A percentile compares a stretch with the other conserved stretches of the same genome.
Evolutionary conservation across 2,329 filamentous ascomycete genomes (phyloP).

Genomic region (Trichoderma gracile): DNA sequence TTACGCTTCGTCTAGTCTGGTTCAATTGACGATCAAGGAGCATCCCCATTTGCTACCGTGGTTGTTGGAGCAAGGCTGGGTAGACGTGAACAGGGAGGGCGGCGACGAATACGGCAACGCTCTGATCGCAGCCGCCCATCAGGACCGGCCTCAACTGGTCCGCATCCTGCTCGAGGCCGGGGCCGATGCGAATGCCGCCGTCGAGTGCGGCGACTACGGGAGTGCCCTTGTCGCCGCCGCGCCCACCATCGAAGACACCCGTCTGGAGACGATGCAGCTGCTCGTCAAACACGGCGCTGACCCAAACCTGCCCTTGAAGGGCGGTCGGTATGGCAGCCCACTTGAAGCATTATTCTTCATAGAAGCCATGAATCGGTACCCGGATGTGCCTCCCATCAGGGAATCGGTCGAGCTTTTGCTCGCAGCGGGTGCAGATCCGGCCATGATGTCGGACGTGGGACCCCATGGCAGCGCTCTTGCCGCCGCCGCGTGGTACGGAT

Average conservation of each 20-base stretch:
- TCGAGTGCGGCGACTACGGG: background rate
- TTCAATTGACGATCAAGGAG: background rate
- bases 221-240: conserved; percentile 5
- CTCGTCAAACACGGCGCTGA: conserved; percentile 12
- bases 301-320: background rate
- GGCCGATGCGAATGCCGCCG: conserved; percentile 1
- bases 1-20: too few relatives aligned
- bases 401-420: background rate
- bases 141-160: too few relatives aligned
- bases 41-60: background rate
- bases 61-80: background rate
- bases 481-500: background rate
- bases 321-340: background rate
- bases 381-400: too few relatives aligned
- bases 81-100: background rate
- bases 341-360: background rate
- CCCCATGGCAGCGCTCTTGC: conserved; percentile 16
- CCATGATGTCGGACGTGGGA: background rate
- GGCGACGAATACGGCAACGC: background rate
- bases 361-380: too few relatives aligned
- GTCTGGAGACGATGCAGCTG: background rate
- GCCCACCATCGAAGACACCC: too few relatives aligned
- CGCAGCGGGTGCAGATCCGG: conserved; percentile 7
- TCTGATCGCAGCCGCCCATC: background rate
- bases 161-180: conserved; percentile 2